phyloP scores from a whole-genome alignment of 345 rosid species.

The Populus alba region DNA sequence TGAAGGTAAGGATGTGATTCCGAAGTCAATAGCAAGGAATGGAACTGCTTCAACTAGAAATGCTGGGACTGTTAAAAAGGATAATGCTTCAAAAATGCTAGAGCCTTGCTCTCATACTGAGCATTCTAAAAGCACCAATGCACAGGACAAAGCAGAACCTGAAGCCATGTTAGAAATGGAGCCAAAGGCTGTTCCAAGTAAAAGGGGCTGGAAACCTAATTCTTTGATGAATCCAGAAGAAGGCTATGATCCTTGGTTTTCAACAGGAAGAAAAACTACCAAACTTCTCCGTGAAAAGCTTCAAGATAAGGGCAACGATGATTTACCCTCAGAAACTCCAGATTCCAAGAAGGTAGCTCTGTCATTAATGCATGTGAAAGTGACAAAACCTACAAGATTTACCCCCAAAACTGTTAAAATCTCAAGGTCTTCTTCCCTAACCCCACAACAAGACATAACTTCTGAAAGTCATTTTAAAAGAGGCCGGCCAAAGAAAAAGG shows the following conservation, averaged over 20 bases:
- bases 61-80: conserved; percentile 1
- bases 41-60: conserved; percentile 26
- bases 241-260: conserved; percentile 56
- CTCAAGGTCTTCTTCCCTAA: conserved; percentile 14
- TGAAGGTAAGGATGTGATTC: conserved; percentile 20
- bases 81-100: conserved; percentile 20
- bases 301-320: conserved; percentile 29
- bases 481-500: conserved; percentile 34
- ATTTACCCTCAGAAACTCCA: conserved; percentile 23
- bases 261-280: conserved; percentile 26
- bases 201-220: conserved; percentile 63
- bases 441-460: conserved; percentile 11
- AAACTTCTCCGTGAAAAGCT: conserved; percentile 28
- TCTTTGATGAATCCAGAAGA: conserved; percentile 64
- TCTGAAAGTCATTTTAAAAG: conserved; percentile 31
- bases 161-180: conserved; percentile 31
- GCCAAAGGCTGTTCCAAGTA: conserved; percentile 38
- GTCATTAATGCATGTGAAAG: conserved; percentile 3
- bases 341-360: conserved; percentile 35
- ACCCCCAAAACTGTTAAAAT: background rate
- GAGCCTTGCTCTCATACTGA: conserved; percentile 20
- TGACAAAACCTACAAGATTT: background rate
- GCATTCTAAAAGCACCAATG: conserved; percentile 15
- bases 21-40: conserved; percentile 22
- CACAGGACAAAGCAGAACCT: conserved; percentile 12